Percentiles rank a stretch among this genome's conserved stretches.
Conservation (phyloP, 1,139 yeast genomes). For the Kodamaea fungicola region DNA sequence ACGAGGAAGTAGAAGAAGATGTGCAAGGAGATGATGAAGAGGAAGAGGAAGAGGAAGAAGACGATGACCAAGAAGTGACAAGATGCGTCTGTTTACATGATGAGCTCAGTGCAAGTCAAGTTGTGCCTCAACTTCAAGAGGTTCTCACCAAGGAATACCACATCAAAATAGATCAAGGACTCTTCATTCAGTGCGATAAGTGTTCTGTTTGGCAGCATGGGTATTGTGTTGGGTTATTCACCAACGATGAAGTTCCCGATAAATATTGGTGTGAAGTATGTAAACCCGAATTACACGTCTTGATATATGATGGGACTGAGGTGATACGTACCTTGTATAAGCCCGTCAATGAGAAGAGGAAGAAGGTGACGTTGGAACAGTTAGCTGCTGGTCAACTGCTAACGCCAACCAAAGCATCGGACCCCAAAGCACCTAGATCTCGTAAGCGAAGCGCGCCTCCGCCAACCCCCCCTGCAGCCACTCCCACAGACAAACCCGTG, state of each 20-base stretch:
- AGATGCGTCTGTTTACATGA: slow-evolving; percentile 85
- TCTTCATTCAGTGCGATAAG: slow-evolving; percentile 84
- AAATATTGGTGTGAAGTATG: slow-evolving; percentile 93
- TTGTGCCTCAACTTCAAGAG: slow-evolving; percentile 39
- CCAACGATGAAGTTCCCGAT: slow-evolving; percentile 78
- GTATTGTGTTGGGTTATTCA: slow-evolving; percentile 80
- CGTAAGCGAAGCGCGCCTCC: slow-evolving; percentile 9
- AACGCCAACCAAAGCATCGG: slow-evolving; percentile 7
- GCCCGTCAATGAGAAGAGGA: slow-evolving; percentile 46
- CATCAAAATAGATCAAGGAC: slow-evolving; percentile 71
- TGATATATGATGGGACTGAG: slow-evolving; percentile 34
- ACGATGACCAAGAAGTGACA: slow-evolving; percentile 63
- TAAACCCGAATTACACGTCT: slow-evolving; percentile 73
- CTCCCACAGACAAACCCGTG: slow-evolving; percentile 13
- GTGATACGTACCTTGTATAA: slow-evolving; percentile 43
- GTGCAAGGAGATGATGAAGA: slow-evolving; percentile 20
- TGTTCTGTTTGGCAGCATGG: slow-evolving; percentile 99
- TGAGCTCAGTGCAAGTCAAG: slow-evolving; percentile 47
- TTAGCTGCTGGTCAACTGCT: slow-evolving; percentile 14
- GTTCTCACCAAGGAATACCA: slow-evolving; percentile 49
- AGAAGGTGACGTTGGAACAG: slow-evolving; percentile 34
- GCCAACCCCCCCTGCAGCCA: background rate
- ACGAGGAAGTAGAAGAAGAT: slow-evolving; percentile 21
- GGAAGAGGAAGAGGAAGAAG: slow-evolving; percentile 36
- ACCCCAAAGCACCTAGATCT: slow-evolving; percentile 9